A percentile compares a stretch with the other conserved stretches of the same genome.
These are phyloP conservation scores for Aspergillus vadensis DNA, from an alignment of 2,329 filamentous ascomycete genomes.

Conservation along the genomic window DNA sequence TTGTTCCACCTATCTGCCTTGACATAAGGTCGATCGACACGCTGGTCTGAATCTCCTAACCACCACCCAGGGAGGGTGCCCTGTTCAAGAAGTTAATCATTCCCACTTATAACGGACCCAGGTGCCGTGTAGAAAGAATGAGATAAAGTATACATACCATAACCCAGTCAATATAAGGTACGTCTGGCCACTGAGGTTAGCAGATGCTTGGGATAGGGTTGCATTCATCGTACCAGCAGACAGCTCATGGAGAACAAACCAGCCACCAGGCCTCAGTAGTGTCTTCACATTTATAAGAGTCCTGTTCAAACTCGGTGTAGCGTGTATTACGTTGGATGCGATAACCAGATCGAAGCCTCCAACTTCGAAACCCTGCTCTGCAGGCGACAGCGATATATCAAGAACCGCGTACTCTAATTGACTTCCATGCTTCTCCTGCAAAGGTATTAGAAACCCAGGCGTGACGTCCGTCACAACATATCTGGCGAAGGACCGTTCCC, in stretches of 20 bases:
- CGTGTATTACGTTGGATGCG: conserved; percentile 35
- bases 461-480: conserved; percentile 36
- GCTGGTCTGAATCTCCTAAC: conserved; percentile 30
- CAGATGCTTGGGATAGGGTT: neutral
- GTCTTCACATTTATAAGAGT: conserved; percentile 21
- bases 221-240: conserved; percentile 14
- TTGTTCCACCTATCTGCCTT: conserved; percentile 27
- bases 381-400: conserved; percentile 34
- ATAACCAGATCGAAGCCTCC: conserved; percentile 37
- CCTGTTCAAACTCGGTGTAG: conserved; percentile 10
- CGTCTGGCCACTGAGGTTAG: neutral
- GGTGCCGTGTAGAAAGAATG: neutral
- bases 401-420: conserved; percentile 33
- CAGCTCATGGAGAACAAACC: conserved; percentile 49
- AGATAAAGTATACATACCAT: neutral
- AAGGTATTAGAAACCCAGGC: conserved; percentile 29
- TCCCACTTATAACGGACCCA: neutral
- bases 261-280: conserved; percentile 45
- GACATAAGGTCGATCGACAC: conserved; percentile 29
- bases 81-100: neutral
- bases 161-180: neutral
- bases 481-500: conserved; percentile 17
- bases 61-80: conserved; percentile 36
- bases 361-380: conserved; percentile 32
- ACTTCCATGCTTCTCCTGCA: conserved; percentile 25